Conservation (phyloP, 2,329 filamentous ascomycete genomes). For the Diaporthe caulivora region DNA sequence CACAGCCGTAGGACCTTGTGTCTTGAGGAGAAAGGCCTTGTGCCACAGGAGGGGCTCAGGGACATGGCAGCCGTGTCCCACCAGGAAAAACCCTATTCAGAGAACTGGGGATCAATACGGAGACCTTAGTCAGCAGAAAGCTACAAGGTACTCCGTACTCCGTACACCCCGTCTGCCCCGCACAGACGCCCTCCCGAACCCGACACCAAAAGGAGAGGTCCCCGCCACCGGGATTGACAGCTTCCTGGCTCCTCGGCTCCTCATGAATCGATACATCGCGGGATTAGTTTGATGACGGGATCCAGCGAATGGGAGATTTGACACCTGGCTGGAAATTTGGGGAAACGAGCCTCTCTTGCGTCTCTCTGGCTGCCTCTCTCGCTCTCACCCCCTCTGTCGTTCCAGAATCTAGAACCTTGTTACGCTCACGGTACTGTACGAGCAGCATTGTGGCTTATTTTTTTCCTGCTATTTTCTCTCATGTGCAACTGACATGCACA, state of each 20-base stretch:
- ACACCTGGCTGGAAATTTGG: conserved; percentile 28
- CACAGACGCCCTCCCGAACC: conserved; percentile 15
- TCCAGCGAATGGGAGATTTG: conserved; percentile 31
- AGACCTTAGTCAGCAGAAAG: no score
- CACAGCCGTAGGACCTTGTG: no score
- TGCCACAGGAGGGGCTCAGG: no score
- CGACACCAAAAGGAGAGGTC: conserved; percentile 26
- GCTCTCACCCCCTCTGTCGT: background rate
- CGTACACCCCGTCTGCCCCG: background rate
- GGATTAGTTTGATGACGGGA: conserved; percentile 22
- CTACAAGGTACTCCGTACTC: no score
- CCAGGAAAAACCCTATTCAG: no score
- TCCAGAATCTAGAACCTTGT: background rate
- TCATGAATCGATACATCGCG: conserved; percentile 27
- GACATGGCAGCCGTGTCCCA: no score
- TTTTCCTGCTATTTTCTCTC: background rate
- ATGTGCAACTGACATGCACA: conserved; percentile 25
- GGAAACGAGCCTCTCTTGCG: background rate
- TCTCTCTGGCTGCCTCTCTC: conserved; percentile 13
- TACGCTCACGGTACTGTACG: background rate
- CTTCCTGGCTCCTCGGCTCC: background rate
- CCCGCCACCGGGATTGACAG: conserved; percentile 33
- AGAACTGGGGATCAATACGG: no score
- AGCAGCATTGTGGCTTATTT: conserved; percentile 4
- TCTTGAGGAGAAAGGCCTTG: no score